Base-by-base conservation (phyloP, 2,329 filamentous ascomycete genomes). In the Macrophomina pseudophaseolina region DNA sequence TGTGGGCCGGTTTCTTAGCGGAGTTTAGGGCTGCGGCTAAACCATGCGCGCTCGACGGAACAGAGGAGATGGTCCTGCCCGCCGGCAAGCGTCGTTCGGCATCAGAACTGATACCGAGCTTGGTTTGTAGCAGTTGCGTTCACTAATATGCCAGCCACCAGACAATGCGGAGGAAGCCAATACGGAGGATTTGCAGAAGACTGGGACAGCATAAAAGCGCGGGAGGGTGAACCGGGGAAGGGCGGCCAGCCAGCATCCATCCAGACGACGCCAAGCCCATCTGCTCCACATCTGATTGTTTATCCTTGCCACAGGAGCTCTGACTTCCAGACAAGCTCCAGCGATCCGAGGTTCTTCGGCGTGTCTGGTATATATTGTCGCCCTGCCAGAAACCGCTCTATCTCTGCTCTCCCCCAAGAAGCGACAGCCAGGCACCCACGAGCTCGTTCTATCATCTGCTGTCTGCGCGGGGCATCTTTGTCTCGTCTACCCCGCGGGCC, bases 11-110 rank as follows among this genome's bases (percentile, higher is more conserved):
- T 18, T 42, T 38, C 54, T 46, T n/a, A 46, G 23, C 38, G 30
- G 54, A 18, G 38, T 46, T 46, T 46, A 59, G 54, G 11, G 54
- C 54, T 59, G 30, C 28, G 40, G 14, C 46, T n/a, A 59, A 32
- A 11, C 42, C 11, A 1, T 40, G 7, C 38, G 42, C 16, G 42
- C 42, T 44, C 42, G 42, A 44, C 18, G 3, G 5, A 9, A 28
- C 7, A 51, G 18, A 28, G 30, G 9, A 51, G 18, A 28, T 9
- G 8, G 12, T 51, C 35, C 35, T 8, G 7, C 35, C 35, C 2
- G 7, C 35, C 35, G 35, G 35, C 7, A 8, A 8, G 7, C 35
- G 35, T 8, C 7, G 42, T 14, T 44, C 42, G 42, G 42, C 42
- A 16, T 14, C 42, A 44, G 42, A 14, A n/a, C 7, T 14, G 12